phyloP scores from a whole-genome alignment of 768 basidiomycete species.

The Leccinum truebloodii region DNA sequence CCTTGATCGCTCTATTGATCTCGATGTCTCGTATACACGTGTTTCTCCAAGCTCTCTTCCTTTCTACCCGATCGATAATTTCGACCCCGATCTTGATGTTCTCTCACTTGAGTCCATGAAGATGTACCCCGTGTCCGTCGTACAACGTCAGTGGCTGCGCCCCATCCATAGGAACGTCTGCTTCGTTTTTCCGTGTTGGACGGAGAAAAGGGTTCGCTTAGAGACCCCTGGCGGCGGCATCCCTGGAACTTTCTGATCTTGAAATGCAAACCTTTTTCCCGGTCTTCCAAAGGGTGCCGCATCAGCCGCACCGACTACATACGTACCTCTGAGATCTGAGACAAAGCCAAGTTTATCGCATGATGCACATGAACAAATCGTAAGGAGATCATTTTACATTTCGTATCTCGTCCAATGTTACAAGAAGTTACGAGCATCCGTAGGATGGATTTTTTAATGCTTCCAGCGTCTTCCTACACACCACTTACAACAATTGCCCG shows the following conservation, averaged over 20 bases:
- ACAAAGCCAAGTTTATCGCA: neutral
- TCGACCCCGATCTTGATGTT: neutral
- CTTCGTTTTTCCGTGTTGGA: neutral
- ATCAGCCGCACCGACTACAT: neutral
- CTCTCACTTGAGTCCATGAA: neutral
- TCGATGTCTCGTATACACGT: neutral
- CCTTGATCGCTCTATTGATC: neutral
- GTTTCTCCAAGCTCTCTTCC: neutral
- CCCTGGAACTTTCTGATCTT: neutral
- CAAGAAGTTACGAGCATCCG: neutral
- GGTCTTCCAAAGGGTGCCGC: neutral
- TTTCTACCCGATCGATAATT: neutral
- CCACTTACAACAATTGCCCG: neutral
- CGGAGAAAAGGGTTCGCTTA: neutral
- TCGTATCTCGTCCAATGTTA: neutral
- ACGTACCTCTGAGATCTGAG: neutral
- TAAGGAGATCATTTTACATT: neutral
- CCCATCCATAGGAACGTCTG: neutral
- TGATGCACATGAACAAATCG: neutral
- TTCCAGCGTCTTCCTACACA: neutral
- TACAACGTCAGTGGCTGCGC: neutral
- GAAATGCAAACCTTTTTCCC: neutral
- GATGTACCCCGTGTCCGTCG: neutral
- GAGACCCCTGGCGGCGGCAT: neutral
- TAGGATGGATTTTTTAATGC: neutral